phyloP scores from a whole-genome alignment of 2,329 filamentous ascomycete genomes.

The Thermothelomyces thermophilus region DNA sequence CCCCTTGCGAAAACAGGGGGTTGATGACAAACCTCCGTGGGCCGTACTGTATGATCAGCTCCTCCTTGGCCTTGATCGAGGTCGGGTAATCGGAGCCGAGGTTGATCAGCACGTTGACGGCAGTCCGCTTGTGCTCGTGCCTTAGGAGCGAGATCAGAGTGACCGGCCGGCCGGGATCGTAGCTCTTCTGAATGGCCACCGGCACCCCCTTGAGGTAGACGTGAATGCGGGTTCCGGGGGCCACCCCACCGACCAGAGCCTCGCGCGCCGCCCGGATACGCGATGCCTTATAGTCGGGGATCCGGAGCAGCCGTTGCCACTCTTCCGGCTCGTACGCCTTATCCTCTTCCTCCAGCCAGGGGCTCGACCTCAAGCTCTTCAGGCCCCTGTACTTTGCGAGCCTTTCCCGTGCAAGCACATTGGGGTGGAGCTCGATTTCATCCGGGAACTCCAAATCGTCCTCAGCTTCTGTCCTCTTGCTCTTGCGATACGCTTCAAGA shows the following conservation, averaged over 20 bases:
- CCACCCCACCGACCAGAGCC: conserved; percentile 79
- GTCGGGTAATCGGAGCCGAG: conserved; percentile 68
- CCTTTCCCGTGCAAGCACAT: conserved; percentile 78
- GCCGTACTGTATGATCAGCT: conserved; percentile 86
- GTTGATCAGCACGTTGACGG: conserved; percentile 83
- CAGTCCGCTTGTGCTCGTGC: conserved; percentile 91
- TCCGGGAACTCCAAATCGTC: conserved; percentile 96
- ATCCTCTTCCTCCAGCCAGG: conserved; percentile 87
- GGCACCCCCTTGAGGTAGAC: conserved; percentile 60
- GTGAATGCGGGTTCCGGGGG: conserved; percentile 74
- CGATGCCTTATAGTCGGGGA: conserved; percentile 84
- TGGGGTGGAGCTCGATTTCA: conserved; percentile 88
- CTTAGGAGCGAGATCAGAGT: conserved; percentile 80
- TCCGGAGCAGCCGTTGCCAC: conserved; percentile 77
- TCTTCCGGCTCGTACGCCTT: conserved; percentile 79
- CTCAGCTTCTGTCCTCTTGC: conserved; percentile 71
- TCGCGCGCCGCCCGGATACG: conserved; percentile 72
- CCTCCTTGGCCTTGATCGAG: conserved; percentile 85
- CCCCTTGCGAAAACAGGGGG: conserved; percentile 82
- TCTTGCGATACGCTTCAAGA: conserved; percentile 72
- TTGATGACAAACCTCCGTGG: conserved; percentile 81
- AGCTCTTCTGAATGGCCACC: conserved; percentile 37
- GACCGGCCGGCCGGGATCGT: conserved; percentile 53
- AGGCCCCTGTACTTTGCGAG: conserved; percentile 81
- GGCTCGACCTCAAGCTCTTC: conserved; percentile 81